Conservation (phyloP, 371 early-diverging fungal species). For the Mortierella sp. region DNA sequence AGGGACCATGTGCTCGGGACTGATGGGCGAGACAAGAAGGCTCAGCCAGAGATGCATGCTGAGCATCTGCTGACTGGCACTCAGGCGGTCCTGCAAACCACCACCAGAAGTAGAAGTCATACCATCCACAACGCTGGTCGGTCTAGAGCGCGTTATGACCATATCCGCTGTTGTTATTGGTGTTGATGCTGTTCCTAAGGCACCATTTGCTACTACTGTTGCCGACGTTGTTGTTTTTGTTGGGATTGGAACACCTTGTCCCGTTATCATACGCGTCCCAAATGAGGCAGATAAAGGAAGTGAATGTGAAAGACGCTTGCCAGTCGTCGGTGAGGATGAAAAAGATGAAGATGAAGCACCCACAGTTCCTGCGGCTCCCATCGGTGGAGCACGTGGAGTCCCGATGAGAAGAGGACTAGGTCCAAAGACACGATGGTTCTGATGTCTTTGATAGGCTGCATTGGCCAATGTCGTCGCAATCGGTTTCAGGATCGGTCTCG, state of each 20-base stretch:
- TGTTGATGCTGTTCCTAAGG: not conserved
- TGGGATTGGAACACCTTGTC: too few relatives aligned
- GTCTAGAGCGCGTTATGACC: slow-evolving; percentile 11
- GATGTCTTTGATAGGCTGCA: not conserved
- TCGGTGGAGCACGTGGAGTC: not conserved
- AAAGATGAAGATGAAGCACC: not conserved
- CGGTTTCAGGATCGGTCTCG: slow-evolving; percentile 13
- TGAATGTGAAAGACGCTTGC: not conserved
- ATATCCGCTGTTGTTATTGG: not conserved
- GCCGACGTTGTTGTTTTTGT: not conserved
- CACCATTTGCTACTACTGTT: too few relatives aligned
- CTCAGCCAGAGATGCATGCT: slow-evolving; percentile 54
- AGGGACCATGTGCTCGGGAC: slow-evolving; percentile 45
- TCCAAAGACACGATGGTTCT: not conserved
- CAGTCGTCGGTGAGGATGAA: too few relatives aligned
- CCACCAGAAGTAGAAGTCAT: too few relatives aligned
- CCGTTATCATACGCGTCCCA: too few relatives aligned
- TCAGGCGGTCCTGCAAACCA: slow-evolving; percentile 11
- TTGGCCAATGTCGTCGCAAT: slow-evolving; percentile 32
- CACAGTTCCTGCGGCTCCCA: not conserved
- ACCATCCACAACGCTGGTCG: too few relatives aligned
- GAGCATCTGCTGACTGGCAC: slow-evolving; percentile 47
- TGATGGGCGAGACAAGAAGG: slow-evolving; percentile 44
- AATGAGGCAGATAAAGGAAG: not conserved
- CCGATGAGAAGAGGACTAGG: slow-evolving; percentile 5